phyloP scores from a whole-genome alignment of 2,329 filamentous ascomycete genomes.

The Alternaria brassicae region DNA sequence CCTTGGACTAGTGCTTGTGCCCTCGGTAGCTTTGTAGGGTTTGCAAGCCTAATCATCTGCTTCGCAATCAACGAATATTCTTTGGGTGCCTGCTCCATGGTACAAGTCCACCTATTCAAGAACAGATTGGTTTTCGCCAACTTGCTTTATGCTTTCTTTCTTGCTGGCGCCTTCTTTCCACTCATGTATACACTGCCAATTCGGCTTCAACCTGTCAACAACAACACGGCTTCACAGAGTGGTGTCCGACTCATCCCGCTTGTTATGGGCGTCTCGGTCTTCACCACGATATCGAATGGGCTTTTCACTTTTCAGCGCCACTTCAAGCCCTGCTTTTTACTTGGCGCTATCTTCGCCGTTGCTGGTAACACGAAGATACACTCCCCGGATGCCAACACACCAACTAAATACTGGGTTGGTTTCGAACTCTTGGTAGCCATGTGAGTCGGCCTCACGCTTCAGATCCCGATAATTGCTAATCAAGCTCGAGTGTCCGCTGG shows the following conservation, averaged over 20 bases:
- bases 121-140: slow-evolving; percentile 27
- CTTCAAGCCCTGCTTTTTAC: slow-evolving; percentile 54
- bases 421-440: slow-evolving; percentile 57
- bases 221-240: slow-evolving; percentile 33
- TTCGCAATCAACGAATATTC: slow-evolving; percentile 49
- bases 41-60: slow-evolving; percentile 53
- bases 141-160: slow-evolving; percentile 31
- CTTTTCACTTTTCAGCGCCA: slow-evolving; percentile 44
- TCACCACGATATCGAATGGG: slow-evolving; percentile 38
- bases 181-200: slow-evolving; percentile 40
- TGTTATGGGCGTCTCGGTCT: slow-evolving; percentile 35
- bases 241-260: slow-evolving; percentile 40
- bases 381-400: slow-evolving; percentile 49
- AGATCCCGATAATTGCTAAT: slow-evolving; percentile 52
- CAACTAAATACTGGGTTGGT: slow-evolving; percentile 55
- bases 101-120: slow-evolving; percentile 31
- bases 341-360: slow-evolving; percentile 34
- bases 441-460: slow-evolving; percentile 53
- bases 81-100: slow-evolving; percentile 39
- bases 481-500: slow-evolving; percentile 47
- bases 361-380: slow-evolving; percentile 36
- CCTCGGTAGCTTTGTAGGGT: slow-evolving; percentile 59
- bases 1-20: slow-evolving; percentile 55
- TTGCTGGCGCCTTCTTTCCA: slow-evolving; percentile 38
- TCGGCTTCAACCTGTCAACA: slow-evolving; percentile 39